Evolutionary conservation across 176 grass and related monocot species (phyloP), one percentile per base, ranked within the genome.

Genomic region (Hsuehochloa calcarea): DNA sequence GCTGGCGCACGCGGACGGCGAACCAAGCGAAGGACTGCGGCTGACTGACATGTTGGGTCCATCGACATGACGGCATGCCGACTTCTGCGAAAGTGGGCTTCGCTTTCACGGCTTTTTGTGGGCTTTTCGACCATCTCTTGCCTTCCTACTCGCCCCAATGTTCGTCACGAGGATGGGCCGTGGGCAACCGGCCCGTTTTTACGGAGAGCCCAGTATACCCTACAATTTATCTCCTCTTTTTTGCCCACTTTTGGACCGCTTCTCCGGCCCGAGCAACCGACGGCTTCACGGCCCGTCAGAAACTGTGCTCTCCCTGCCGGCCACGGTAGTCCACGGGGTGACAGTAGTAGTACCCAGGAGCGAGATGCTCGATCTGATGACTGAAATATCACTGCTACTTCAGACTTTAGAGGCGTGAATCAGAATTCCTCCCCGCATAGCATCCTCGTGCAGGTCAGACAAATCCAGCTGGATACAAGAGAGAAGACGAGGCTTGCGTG

Each of bases 71-170:
- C 12, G 62, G 5, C 9, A 34, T 17, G 45, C 26, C 59, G 22
- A 14, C 82, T 34, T 85, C 31, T 77, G 82, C n/a, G 45, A 0
- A 34, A 84, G 72, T 84, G 70, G 82, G 22, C 61, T 67, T 43
- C 43, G 47, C 47, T 68, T 67, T 68, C 12, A 34, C 31, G 3
- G 31, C 31, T 34, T 34, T 3, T 34, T 34, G 31, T 34, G 29
- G 60, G 59, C 82, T 54, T 65, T 46, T 22, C 0, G 5, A 65
- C 17, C 31, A 1, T 46, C 15, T 10, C 46, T 45, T 82, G 34
- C 25, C 68, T 16, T 73, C 47, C 47, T 0, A 16, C 10, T 49
- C 14, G 15, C 12, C 46, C 46, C 46, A 4, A 50, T 17, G 49
- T 5, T 5, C 15, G 55, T n/a, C 55, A 2, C 20, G n/a, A n/a